Percentiles rank a stretch among this genome's conserved stretches.
These are phyloP conservation scores for Apiospora rasikravindrae DNA, from an alignment of 2,329 filamentous ascomycete genomes.

Conservation along the genomic window DNA sequence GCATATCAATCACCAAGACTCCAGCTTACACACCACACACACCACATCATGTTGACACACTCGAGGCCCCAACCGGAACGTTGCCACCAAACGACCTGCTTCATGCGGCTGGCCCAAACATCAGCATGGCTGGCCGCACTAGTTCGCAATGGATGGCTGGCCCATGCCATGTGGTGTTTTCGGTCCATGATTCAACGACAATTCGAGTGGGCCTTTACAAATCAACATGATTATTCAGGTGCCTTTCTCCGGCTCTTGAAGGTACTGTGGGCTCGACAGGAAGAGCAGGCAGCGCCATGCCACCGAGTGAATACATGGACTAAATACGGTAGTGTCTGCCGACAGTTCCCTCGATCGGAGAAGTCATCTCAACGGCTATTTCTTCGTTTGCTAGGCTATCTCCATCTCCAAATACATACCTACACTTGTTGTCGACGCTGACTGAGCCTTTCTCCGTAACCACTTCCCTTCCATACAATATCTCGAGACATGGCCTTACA, in stretches of 20 bases:
- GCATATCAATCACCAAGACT: background rate
- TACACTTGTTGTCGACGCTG: background rate
- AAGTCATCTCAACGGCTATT: background rate
- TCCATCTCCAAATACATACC: background rate
- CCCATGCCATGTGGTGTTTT: background rate
- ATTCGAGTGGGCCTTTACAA: slow-evolving; percentile 13
- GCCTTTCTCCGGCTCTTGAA: background rate
- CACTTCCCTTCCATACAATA: background rate
- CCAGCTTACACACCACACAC: background rate
- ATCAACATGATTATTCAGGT: slow-evolving; percentile 17
- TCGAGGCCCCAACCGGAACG: slow-evolving; percentile 6
- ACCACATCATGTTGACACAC: background rate
- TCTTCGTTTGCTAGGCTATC: background rate
- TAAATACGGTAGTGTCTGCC: slow-evolving; percentile 10
- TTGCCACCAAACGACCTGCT: slow-evolving; percentile 8
- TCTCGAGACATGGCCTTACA: background rate
- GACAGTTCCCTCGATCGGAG: background rate
- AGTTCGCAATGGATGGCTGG: background rate
- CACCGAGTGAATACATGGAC: background rate
- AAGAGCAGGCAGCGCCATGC: background rate
- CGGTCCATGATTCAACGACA: slow-evolving; percentile 5
- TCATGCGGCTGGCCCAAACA: slow-evolving; percentile 9
- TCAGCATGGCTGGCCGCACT: background rate
- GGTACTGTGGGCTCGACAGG: background rate
- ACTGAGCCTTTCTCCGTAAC: background rate